These are phyloP conservation scores for Lyophyllum shimeji DNA, from an alignment of 768 basidiomycete genomes.

Conservation along the genomic window DNA sequence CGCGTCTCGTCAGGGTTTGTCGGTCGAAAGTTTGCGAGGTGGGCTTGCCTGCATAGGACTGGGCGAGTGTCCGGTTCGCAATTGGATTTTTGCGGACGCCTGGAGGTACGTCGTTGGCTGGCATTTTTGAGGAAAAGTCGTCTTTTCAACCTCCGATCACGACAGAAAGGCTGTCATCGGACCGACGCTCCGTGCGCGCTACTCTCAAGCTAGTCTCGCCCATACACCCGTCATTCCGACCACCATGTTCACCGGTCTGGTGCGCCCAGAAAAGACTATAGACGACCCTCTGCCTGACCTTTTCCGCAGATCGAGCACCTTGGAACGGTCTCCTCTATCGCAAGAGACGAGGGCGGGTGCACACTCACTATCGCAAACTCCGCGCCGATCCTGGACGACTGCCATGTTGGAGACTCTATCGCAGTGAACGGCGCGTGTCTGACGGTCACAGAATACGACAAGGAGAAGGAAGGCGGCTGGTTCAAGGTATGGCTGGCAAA, in stretches of 20 bases:
- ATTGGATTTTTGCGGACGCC: conserved; percentile 11
- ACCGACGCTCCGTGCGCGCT: too few species aligned
- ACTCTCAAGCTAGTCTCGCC: too few species aligned
- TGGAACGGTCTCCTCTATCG: conserved; percentile 68
- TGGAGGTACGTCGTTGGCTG: conserved; percentile 5
- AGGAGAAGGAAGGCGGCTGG: conserved; percentile 61
- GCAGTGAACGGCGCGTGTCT: conserved; percentile 87
- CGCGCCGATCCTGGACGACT: conserved; percentile 78
- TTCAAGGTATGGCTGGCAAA: conserved; percentile 96
- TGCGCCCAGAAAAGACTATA: conserved; percentile 32
- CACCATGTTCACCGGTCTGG: conserved; percentile 79
- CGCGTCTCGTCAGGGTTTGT: conserved; percentile 6
- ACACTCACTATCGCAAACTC: conserved; percentile 75
- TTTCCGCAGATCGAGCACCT: conserved; percentile 81
- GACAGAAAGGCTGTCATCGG: too few species aligned
- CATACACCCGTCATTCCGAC: not conserved
- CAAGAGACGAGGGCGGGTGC: conserved; percentile 72
- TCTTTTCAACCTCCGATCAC: not conserved
- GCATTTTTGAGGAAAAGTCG: not conserved
- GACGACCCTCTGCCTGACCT: conserved; percentile 1
- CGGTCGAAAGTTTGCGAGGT: not conserved
- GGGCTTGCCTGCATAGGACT: conserved; percentile 38
- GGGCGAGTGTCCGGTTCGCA: conserved; percentile 30
- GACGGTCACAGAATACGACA: conserved; percentile 86
- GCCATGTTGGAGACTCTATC: conserved; percentile 92